Conservation (phyloP, 148 eudicot genomes). For the Camellia lanceoleosa region DNA sequence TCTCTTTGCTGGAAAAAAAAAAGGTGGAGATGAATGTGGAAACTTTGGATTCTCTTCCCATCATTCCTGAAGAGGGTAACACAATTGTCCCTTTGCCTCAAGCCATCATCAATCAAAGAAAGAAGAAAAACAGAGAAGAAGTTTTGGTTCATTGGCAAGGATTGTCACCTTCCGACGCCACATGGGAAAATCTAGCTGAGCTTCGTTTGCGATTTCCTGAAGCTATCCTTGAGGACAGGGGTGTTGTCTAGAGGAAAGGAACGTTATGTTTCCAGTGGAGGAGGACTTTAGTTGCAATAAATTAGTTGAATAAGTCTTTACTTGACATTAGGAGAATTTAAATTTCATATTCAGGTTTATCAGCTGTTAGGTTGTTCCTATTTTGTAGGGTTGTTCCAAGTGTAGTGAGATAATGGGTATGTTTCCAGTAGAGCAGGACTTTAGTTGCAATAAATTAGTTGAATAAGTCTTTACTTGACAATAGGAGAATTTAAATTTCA, state of each 20-base stretch:
- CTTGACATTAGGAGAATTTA: too few relatives aligned
- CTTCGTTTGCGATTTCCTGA: neutral
- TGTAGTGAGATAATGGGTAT: too few relatives aligned
- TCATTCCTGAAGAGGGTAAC: neutral
- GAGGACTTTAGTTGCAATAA: too few relatives aligned
- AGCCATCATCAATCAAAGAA: neutral
- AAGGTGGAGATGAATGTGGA: neutral
- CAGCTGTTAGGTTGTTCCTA: too few relatives aligned
- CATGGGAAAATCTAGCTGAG: neutral
- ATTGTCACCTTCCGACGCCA: neutral
- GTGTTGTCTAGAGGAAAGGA: neutral
- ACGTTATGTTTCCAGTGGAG: neutral
- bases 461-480: too few relatives aligned
- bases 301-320: too few relatives aligned
- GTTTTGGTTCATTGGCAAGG: conserved; percentile 9
- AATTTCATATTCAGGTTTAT: too few relatives aligned
- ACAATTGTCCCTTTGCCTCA: neutral
- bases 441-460: too few relatives aligned
- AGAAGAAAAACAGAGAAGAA: neutral
- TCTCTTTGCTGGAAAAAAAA: neutral
- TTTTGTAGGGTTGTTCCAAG: too few relatives aligned
- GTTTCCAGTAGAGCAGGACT: too few relatives aligned
- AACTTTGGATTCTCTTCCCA: neutral
- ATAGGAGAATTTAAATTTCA: too few relatives aligned
- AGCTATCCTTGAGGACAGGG: neutral